These are phyloP conservation scores for Colletotrichum navitas DNA, from an alignment of 2,329 filamentous ascomycete genomes.

Conservation along the genomic window DNA sequence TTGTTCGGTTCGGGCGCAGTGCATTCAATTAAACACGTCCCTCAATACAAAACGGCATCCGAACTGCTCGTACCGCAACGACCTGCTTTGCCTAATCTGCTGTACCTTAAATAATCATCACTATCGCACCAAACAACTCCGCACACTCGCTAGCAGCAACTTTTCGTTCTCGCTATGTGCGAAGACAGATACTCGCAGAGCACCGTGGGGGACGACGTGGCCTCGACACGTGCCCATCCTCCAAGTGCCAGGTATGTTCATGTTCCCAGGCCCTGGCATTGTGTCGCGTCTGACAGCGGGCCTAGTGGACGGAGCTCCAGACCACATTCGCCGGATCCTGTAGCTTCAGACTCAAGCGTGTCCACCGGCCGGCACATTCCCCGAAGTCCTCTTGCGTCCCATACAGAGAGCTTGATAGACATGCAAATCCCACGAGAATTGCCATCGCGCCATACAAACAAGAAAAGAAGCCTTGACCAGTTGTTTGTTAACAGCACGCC, in stretches of 20 bases:
- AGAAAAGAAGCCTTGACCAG: constrained; percentile 33
- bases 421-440: constrained; percentile 24
- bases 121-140: neutral
- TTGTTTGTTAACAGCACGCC: constrained; percentile 27
- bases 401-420: constrained; percentile 32
- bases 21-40: constrained; percentile 2
- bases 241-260: constrained; percentile 27
- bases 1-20: constrained; percentile 4
- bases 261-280: constrained; percentile 3
- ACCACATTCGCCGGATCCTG: constrained; percentile 23
- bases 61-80: constrained; percentile 3
- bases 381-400: constrained; percentile 24
- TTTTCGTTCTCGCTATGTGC: constrained; percentile 14
- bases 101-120: constrained; percentile 11
- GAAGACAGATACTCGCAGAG: constrained; percentile 28
- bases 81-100: constrained; percentile 10
- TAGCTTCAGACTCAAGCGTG: constrained; percentile 14
- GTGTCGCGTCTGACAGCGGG: constrained; percentile 31
- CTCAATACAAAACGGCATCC: neutral
- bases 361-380: constrained; percentile 22
- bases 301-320: constrained; percentile 35
- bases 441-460: constrained; percentile 8
- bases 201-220: constrained; percentile 18
- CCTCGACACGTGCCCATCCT: constrained; percentile 36
- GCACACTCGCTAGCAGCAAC: neutral